phyloP scores from a whole-genome alignment of 345 rosid genomes.

The Raphanus raphanistrum region DNA sequence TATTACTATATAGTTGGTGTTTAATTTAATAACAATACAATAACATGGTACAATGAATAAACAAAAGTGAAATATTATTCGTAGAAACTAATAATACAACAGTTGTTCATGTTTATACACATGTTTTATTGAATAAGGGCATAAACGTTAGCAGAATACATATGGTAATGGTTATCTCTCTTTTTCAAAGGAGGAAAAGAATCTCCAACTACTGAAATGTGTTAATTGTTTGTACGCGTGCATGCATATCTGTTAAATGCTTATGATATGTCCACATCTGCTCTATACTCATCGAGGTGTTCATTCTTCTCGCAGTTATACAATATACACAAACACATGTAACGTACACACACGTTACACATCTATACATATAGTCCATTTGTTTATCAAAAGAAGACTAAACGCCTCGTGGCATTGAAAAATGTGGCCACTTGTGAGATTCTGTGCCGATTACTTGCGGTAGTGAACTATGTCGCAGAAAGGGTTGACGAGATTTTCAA shows the following conservation, averaged over 20 bases:
- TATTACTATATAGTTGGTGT: not conserved
- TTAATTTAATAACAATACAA: conserved; percentile 15
- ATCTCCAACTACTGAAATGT: not conserved
- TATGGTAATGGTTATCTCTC: not conserved
- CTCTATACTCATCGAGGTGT: conserved; percentile 19
- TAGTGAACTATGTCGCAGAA: conserved; percentile 35
- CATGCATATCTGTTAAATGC: conserved; percentile 21
- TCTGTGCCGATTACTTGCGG: conserved; percentile 40
- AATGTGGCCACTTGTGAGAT: conserved; percentile 32
- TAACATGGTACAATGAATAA: conserved; percentile 5
- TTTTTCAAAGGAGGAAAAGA: not conserved
- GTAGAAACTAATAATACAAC: not conserved
- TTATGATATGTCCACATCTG: conserved; percentile 28
- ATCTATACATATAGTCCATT: not conserved
- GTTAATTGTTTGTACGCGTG: not conserved
- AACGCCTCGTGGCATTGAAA: conserved; percentile 6
- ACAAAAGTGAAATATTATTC: not conserved
- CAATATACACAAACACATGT: not conserved
- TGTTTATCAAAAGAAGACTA: not conserved
- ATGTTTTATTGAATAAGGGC: not conserved
- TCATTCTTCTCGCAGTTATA: conserved; percentile 11
- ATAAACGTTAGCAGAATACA: not conserved
- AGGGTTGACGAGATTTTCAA: conserved; percentile 27
- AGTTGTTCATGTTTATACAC: not conserved
- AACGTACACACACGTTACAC: conserved; percentile 1